Percentiles rank a stretch among this genome's conserved stretches.
Conservation (phyloP, 176 grass and related monocot genomes). For the Juncus effusus region DNA sequence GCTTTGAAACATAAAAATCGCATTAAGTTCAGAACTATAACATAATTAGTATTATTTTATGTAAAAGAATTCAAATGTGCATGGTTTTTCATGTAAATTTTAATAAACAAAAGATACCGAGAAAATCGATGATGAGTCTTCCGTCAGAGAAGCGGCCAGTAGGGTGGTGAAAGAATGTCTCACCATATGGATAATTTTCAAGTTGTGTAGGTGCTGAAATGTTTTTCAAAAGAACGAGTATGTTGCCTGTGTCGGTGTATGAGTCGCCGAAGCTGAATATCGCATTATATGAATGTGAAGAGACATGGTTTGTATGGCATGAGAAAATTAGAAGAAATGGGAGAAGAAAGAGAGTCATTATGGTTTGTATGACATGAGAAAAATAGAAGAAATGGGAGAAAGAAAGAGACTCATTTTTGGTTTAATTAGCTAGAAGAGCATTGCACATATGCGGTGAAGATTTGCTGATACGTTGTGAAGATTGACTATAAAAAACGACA, state of each 20-base stretch:
- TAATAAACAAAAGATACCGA: conserved; percentile 23
- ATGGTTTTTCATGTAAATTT: too few species aligned
- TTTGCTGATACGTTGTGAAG: too few species aligned
- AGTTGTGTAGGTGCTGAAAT: conserved; percentile 25
- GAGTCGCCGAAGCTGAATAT: conserved; percentile 81
- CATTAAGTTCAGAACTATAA: too few species aligned
- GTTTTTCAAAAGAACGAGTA: conserved; percentile 31
- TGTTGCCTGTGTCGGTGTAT: conserved; percentile 73
- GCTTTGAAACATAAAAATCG: conserved; percentile 25
- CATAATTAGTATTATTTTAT: too few species aligned
- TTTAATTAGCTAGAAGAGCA: too few species aligned
- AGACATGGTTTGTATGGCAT: not conserved
- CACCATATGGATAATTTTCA: conserved; percentile 57
- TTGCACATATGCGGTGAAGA: too few species aligned
- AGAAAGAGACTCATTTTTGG: too few species aligned
- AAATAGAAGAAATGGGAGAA: too few species aligned
- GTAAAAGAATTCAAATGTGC: too few species aligned
- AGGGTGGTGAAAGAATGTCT: conserved; percentile 58
- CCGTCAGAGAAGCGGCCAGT: conserved; percentile 70
- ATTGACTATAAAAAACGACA: too few species aligned
- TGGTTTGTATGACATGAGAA: too few species aligned
- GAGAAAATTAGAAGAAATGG: not conserved
- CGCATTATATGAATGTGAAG: conserved; percentile 48
- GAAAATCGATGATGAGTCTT: conserved; percentile 61
- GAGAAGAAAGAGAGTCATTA: not conserved